A percentile compares a stretch with the other conserved stretches of the same genome.
phyloP scores from a whole-genome alignment of 2,329 filamentous ascomycete species.

The Penicillium aurantiogriseum region DNA sequence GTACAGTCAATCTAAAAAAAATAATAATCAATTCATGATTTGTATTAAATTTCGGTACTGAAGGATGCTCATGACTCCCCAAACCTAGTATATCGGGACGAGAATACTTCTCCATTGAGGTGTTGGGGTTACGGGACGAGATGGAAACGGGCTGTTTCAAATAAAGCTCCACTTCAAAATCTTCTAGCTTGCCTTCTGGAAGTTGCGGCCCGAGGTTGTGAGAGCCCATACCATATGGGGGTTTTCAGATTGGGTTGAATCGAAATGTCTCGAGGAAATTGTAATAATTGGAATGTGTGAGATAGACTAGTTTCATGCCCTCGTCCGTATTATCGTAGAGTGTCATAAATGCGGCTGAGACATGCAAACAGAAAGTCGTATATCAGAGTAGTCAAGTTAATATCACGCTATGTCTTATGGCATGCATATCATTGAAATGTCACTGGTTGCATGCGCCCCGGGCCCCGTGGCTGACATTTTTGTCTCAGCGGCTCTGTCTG shows the following conservation, averaged over 20 bases:
- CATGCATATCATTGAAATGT: conserved; percentile 1
- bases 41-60: not conserved
- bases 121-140: conserved; percentile 11
- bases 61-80: not conserved
- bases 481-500: not conserved
- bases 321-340: not conserved
- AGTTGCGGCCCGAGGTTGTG: conserved; percentile 17
- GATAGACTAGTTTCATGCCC: not conserved
- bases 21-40: not conserved
- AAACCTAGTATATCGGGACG: not conserved
- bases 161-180: conserved; percentile 10
- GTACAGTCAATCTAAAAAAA: not conserved
- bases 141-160: conserved; percentile 16
- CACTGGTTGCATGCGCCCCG: not conserved
- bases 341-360: conserved; percentile 14
- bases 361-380: conserved; percentile 1
- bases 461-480: not conserved
- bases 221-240: conserved; percentile 5
- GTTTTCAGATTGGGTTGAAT: conserved; percentile 2
- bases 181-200: conserved; percentile 21
- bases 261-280: conserved; percentile 1
- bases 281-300: conserved; percentile 2
- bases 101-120: not conserved
- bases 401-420: conserved; percentile 1
- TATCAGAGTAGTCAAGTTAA: not conserved